phyloP scores from a whole-genome alignment of 257 asterid species.

The Ilex asprella region DNA sequence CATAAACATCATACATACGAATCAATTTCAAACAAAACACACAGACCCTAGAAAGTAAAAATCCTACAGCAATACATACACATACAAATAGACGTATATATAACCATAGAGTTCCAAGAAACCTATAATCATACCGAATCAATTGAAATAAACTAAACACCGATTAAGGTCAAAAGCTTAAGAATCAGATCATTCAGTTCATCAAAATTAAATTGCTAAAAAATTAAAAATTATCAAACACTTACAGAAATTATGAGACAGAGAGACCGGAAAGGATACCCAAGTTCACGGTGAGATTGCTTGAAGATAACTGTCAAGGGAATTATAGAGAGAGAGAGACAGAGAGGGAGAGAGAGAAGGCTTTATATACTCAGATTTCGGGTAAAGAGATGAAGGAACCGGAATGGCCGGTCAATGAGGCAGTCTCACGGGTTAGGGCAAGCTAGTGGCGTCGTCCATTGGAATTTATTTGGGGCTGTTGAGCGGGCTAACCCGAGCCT shows the following conservation, averaged over 20 bases:
- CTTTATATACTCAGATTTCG: neutral
- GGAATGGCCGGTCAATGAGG: neutral
- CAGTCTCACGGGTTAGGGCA: neutral
- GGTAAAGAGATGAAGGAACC: neutral
- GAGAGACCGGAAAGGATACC: neutral
- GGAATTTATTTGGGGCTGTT: neutral
- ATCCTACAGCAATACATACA: no score
- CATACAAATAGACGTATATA: no score
- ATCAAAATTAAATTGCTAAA: constrained; percentile 2
- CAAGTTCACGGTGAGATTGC: neutral
- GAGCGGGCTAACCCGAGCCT: no score
- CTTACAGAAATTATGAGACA: neutral
- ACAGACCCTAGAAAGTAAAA: no score
- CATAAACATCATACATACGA: no score
- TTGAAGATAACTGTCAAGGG: neutral
- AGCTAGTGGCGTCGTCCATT: neutral
- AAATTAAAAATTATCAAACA: neutral
- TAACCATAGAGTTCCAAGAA: no score
- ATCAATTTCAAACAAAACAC: no score
- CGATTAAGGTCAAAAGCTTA: constrained; percentile 1
- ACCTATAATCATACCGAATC: no score
- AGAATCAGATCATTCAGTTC: neutral
- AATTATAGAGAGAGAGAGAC: neutral
- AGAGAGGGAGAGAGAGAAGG: neutral
- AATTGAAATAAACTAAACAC: constrained; percentile 1